Evolutionary conservation across 2,329 filamentous ascomycete species (phyloP).

Genomic region (Xylaria arbuscula): DNA sequence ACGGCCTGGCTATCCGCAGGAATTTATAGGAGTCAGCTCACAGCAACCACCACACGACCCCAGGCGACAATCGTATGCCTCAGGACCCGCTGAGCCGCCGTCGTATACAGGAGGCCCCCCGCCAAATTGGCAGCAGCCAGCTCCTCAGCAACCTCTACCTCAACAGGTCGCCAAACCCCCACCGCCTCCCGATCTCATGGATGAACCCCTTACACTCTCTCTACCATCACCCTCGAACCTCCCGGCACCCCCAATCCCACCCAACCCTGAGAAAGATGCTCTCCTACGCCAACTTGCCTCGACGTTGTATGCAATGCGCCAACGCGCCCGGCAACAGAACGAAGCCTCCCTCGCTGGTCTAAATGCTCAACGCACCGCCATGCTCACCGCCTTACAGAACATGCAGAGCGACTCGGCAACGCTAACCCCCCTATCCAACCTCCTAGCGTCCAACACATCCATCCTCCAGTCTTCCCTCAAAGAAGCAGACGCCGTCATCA

Average conservation of each 20-base stretch:
- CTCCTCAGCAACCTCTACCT: slow-evolving; percentile 41
- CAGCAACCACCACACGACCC: slow-evolving; percentile 41
- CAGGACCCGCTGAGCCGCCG: slow-evolving; percentile 29
- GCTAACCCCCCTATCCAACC: slow-evolving; percentile 75
- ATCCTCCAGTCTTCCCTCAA: slow-evolving; percentile 81
- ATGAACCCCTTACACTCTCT: slow-evolving; percentile 65
- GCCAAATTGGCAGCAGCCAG: slow-evolving; percentile 46
- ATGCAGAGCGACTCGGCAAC: slow-evolving; percentile 80
- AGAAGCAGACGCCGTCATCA: slow-evolving; percentile 82
- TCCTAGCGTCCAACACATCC: slow-evolving; percentile 79
- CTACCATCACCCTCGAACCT: slow-evolving; percentile 62
- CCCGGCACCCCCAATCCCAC: slow-evolving; percentile 86
- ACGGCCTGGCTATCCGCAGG: slow-evolving; percentile 40
- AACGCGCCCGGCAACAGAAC: slow-evolving; percentile 76
- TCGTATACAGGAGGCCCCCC: slow-evolving; percentile 40
- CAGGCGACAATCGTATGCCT: slow-evolving; percentile 31
- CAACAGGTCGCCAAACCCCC: slow-evolving; percentile 54
- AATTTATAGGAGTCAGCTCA: slow-evolving; percentile 39
- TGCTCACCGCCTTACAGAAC: slow-evolving; percentile 74
- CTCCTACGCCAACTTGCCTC: slow-evolving; percentile 80
- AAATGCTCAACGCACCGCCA: slow-evolving; percentile 80
- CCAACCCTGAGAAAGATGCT: slow-evolving; percentile 94
- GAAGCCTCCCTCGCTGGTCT: slow-evolving; percentile 79
- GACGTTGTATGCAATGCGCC: slow-evolving; percentile 75
- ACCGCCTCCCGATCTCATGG: slow-evolving; percentile 66